These are phyloP conservation scores for Clitopilus hobsonii DNA, from an alignment of 768 basidiomycete species.

Conservation along the genomic window DNA sequence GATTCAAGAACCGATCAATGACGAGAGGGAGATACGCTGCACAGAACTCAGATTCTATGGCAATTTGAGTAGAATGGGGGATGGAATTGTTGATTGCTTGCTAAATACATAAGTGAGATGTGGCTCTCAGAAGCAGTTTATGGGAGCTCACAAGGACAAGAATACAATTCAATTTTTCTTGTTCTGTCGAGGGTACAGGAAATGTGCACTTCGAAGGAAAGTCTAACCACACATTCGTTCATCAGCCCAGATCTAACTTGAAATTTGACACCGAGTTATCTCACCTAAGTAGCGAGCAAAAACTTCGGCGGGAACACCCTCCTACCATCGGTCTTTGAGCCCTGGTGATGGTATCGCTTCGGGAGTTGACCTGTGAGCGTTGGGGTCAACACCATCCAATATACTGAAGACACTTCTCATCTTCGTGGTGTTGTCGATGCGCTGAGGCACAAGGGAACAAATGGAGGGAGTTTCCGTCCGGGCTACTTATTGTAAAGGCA, in stretches of 20 bases:
- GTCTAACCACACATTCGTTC: neutral
- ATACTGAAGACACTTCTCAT: neutral
- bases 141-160: neutral
- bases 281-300: neutral
- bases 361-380: neutral
- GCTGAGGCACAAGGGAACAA: too few species aligned
- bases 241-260: too few species aligned
- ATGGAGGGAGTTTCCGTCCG: too few species aligned
- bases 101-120: neutral
- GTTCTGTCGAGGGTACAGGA: neutral
- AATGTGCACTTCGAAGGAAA: neutral
- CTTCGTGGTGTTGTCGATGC: too few species aligned
- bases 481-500: too few species aligned
- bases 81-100: neutral
- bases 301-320: neutral
- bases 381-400: neutral
- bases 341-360: neutral
- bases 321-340: neutral
- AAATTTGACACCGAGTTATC: neutral
- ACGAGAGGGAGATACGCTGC: constrained; percentile 14
- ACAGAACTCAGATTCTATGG: constrained; percentile 12
- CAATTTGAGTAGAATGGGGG: constrained; percentile 5
- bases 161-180: neutral
- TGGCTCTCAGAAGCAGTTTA: too few species aligned
- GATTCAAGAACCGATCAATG: constrained; percentile 10